Evolutionary conservation across 306 rosid species (phyloP).

Genomic region (Neltuma alba): DNA sequence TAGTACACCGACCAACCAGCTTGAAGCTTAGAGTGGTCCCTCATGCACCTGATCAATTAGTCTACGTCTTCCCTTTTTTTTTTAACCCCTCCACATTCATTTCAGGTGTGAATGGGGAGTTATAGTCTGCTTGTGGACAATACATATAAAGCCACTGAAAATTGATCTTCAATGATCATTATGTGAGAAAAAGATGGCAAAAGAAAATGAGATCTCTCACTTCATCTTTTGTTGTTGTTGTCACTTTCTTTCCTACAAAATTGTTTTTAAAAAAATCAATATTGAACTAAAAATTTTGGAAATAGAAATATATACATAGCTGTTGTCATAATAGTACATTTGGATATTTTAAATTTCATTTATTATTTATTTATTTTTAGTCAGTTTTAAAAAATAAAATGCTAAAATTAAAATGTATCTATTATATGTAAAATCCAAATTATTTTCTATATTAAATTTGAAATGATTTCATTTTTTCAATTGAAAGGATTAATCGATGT

Average conservation of each 20-base stretch:
- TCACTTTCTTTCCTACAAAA: too few species aligned
- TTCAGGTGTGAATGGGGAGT: conserved; percentile 43
- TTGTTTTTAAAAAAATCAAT: too few species aligned
- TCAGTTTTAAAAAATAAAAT: too few species aligned
- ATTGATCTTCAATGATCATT: not conserved
- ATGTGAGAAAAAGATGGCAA: too few species aligned
- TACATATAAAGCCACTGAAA: not conserved
- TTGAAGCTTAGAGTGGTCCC: conserved; percentile 60
- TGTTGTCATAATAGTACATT: too few species aligned
- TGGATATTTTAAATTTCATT: too few species aligned
- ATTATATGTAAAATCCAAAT: too few species aligned
- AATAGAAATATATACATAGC: not conserved
- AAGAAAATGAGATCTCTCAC: too few species aligned
- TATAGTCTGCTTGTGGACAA: conserved; percentile 35
- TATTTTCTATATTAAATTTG: not conserved
- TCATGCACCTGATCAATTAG: conserved; percentile 59
- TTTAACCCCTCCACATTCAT: conserved; percentile 44
- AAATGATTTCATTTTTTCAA: not conserved
- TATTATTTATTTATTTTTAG: too few species aligned
- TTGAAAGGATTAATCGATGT: not conserved
- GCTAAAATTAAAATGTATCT: too few species aligned
- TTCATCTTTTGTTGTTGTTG: too few species aligned
- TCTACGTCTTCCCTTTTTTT: conserved; percentile 40
- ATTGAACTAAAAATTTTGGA: too few species aligned
- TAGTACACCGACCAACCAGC: conserved; percentile 45